Evolutionary conservation across 208 protist species (phyloP).

Genomic region (Novymonas esmeraldas): DNA sequence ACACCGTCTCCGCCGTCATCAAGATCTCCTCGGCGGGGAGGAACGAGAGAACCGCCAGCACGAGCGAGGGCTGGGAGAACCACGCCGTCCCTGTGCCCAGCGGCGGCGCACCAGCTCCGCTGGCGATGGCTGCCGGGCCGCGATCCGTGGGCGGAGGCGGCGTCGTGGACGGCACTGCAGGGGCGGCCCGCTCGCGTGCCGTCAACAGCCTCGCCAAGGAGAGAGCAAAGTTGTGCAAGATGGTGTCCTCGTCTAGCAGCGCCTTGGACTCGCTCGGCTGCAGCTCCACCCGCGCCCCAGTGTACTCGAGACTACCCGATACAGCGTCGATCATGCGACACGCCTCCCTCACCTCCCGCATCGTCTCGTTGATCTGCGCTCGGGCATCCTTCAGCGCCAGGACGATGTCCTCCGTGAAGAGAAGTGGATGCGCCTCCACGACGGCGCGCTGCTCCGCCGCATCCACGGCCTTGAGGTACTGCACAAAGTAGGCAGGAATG

Average conservation of each 20-base stretch:
- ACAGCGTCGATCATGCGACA: conserved; percentile 53
- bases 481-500: conserved; percentile 30
- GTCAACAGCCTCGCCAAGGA: conserved; percentile 33
- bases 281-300: conserved; percentile 27
- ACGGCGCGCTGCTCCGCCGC: conserved; percentile 13
- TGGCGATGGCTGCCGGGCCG: neutral
- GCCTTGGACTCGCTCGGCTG: conserved; percentile 34
- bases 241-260: conserved; percentile 50
- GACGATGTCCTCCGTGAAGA: conserved; percentile 41
- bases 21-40: conserved; percentile 60
- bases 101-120: too few species aligned
- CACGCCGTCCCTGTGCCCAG: conserved; percentile 1
- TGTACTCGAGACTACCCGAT: conserved; percentile 40
- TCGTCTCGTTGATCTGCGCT: conserved; percentile 29
- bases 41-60: conserved; percentile 69
- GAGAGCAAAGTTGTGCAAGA: conserved; percentile 53
- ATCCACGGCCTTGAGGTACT: conserved; percentile 30
- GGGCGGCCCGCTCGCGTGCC: conserved; percentile 11
- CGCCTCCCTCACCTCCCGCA: conserved; percentile 40
- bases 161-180: neutral
- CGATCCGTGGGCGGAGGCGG: neutral
- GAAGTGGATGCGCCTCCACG: conserved; percentile 14
- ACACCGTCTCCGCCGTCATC: conserved; percentile 63
- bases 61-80: conserved; percentile 37
- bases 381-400: conserved; percentile 44